Conservation (phyloP, 352 stramenopile species). For the Sclerospora graminicola region DNA sequence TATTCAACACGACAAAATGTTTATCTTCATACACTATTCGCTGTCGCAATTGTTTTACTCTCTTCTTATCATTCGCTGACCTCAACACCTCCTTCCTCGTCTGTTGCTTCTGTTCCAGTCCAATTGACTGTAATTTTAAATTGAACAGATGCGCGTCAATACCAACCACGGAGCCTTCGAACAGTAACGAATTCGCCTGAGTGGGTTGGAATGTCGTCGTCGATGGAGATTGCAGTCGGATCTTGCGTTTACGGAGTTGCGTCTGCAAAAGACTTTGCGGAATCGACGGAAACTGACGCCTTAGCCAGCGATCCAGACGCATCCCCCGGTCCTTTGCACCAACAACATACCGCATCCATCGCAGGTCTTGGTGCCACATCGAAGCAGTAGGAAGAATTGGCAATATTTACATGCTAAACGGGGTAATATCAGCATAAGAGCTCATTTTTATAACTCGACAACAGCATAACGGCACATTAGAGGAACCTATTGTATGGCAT, state of each 20-base stretch:
- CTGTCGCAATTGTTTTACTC: conserved; percentile 18
- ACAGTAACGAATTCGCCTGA: conserved; percentile 27
- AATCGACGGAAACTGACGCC: conserved; percentile 33
- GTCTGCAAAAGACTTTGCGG: conserved; percentile 53
- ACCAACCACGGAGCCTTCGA: conserved; percentile 28
- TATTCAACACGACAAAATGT: conserved; percentile 60
- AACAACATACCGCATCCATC: conserved; percentile 45
- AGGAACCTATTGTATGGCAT: background rate
- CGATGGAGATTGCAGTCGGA: conserved; percentile 24
- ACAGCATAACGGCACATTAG: conserved; percentile 13
- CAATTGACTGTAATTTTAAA: conserved; percentile 14
- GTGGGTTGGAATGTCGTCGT: background rate
- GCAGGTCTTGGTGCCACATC: conserved; percentile 30
- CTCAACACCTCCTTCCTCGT: background rate
- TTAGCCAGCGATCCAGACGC: conserved; percentile 59
- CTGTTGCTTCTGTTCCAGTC: background rate
- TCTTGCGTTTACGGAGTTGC: conserved; percentile 58
- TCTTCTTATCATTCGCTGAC: conserved; percentile 2
- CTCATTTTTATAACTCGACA: background rate
- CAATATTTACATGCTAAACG: too few species aligned
- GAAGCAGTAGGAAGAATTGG: too few species aligned
- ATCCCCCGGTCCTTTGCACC: conserved; percentile 38
- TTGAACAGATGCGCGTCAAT: conserved; percentile 45
- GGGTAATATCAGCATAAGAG: too few species aligned
- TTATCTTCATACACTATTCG: conserved; percentile 37